Evolutionary conservation across 352 stramenopile species (phyloP).

Genomic region (Aphanomyces cochlioides): DNA sequence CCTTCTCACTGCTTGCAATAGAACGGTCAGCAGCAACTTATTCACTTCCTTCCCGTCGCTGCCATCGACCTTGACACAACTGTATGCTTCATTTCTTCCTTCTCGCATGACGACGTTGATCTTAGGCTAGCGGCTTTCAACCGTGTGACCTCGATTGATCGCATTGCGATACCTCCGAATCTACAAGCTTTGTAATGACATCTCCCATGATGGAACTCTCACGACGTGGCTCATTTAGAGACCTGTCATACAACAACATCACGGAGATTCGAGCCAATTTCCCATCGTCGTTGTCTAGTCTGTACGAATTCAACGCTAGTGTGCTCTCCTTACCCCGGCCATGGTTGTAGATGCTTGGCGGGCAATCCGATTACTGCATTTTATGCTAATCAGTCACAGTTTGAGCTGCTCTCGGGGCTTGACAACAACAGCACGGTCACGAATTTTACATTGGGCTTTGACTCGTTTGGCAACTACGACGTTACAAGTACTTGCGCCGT

Average conservation of each 20-base stretch:
- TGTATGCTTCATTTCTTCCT: too few relatives aligned
- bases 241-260: conserved; percentile 17
- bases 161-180: too few relatives aligned
- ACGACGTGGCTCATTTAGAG: background rate
- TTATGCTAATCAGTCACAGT: conserved; percentile 22
- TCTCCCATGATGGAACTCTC: too few relatives aligned
- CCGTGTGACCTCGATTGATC: too few relatives aligned
- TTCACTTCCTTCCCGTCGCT: too few relatives aligned
- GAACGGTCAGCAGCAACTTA: too few relatives aligned
- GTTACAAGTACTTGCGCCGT: background rate
- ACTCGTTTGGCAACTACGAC: background rate
- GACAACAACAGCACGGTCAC: background rate
- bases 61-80: too few relatives aligned
- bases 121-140: too few relatives aligned
- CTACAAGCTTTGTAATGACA: too few relatives aligned
- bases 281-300: background rate
- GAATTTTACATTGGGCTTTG: background rate
- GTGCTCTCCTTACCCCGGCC: too few relatives aligned
- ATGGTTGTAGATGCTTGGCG: conserved; percentile 15
- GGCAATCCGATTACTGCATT: conserved; percentile 25
- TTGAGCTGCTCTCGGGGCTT: conserved; percentile 17
- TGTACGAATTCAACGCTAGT: background rate
- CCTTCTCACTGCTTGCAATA: background rate
- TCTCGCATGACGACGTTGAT: too few relatives aligned
- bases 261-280: conserved; percentile 24